Evolutionary conservation across 2,329 filamentous ascomycete species (phyloP).

Genomic region (Coniella vitis): DNA sequence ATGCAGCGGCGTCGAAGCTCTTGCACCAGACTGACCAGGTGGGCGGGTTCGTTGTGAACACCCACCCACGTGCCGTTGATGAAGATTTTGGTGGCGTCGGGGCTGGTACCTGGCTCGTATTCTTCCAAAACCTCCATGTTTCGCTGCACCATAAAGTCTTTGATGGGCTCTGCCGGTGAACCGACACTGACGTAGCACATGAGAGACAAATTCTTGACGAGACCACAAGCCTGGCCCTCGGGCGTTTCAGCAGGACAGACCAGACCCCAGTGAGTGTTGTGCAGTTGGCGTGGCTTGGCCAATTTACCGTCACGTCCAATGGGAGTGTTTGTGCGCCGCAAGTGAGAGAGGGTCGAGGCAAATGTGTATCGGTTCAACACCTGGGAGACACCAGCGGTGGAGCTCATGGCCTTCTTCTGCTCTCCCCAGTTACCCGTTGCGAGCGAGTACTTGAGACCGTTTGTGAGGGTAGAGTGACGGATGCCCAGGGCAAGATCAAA

Average conservation of each 20-base stretch:
- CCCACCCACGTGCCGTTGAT: constrained; percentile 98
- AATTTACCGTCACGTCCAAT: constrained; percentile 97
- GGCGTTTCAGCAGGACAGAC: constrained; percentile 97
- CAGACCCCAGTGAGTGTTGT: constrained; percentile 98
- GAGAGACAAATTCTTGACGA: constrained; percentile 94
- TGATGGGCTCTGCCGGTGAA: constrained; percentile 80
- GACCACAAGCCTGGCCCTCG: constrained; percentile 94
- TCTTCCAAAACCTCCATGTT: constrained; percentile 97
- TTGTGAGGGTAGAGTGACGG: constrained; percentile 85
- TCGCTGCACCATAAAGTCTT: constrained; percentile 90
- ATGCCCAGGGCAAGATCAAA: constrained; percentile 89
- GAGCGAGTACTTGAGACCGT: constrained; percentile 91
- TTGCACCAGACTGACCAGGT: constrained; percentile 73
- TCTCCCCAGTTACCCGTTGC: constrained; percentile 99
- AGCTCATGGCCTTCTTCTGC: constrained; percentile 94
- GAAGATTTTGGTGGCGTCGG: constrained; percentile 94
- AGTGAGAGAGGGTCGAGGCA: constrained; percentile 90
- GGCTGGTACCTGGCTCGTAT: constrained; percentile 78
- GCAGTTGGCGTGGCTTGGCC: constrained; percentile 92
- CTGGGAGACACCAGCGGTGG: constrained; percentile 95
- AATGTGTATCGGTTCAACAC: constrained; percentile 98
- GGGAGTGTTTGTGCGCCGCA: constrained; percentile 94
- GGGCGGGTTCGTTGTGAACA: constrained; percentile 81
- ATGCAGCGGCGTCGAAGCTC: constrained; percentile 72
- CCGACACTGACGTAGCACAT: constrained; percentile 99